Base-by-base conservation (phyloP, 2,329 filamentous ascomycete species). In the Parastagonospora avenae region DNA sequence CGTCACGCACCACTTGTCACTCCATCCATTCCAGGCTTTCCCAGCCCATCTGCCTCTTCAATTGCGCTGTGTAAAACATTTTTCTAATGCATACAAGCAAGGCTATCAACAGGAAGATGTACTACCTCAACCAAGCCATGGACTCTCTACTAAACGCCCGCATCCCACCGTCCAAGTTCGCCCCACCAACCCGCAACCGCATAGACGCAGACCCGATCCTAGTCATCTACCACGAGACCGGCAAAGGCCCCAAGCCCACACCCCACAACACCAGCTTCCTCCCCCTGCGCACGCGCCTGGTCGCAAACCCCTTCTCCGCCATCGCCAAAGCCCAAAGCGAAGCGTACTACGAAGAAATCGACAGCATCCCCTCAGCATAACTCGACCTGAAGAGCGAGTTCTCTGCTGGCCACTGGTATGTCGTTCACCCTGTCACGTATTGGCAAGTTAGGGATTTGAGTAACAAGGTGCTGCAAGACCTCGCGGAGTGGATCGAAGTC, bases 301-400 rank as follows among this genome's bases (percentile, higher is more conserved):
- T 14, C 15, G 14, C 31, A 10, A 24, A 11, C 31, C 41, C 15
- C n/a, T 43, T 27, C n/a, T 29, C 41, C 41, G 15, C 33, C 12
- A 43, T 43, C 30, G 15, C 30, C 15, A 52, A 43, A 39, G 50
- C 38, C 1, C 55, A 59, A 29, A 46, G 28, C 1, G 48, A 61
- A 40, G 53, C 58, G 2, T 53, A 48, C 43, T 61, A 61, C 48
- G 55, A 61, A 43, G 58, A 61, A 39, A 56, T 61, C 28, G 36
- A 51, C 38, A 48, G 5, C 24, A 39, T 57, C 15, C 55, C 50
- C 4, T 54, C 54, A 12, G 43, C 33, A 12, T 41, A 50, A 4
- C 33, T 53, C 2, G 48, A 36, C 16, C n/a, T 24, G n/a, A 24
- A 39, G 4, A 52, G 39, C 11, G 38, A 32, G 11, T 55, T 57